Percentiles rank a stretch among this genome's conserved stretches.
Conservation (phyloP, 169 alveolate genomes). For the Eimeria sp. region DNA sequence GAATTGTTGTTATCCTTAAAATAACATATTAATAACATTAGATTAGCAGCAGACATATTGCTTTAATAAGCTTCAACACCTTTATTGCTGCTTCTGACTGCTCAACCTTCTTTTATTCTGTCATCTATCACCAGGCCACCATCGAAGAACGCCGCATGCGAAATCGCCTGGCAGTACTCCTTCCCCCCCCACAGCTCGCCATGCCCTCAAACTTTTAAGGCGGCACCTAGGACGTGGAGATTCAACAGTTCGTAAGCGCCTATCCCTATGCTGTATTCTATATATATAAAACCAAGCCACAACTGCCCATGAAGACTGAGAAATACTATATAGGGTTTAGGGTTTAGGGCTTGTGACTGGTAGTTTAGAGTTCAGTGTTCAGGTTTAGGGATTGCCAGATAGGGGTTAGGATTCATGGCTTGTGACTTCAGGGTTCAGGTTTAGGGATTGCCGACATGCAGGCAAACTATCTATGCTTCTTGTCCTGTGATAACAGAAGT, state of each 20-base stretch:
- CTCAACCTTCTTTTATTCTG: no score
- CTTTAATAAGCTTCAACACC: not conserved
- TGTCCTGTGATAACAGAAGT: constrained; percentile 20
- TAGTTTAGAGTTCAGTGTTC: no score
- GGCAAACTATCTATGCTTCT: not conserved
- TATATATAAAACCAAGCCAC: not conserved
- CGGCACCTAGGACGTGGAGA: not conserved
- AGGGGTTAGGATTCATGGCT: no score
- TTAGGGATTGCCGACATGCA: not conserved
- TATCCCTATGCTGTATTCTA: not conserved
- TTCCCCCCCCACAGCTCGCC: not conserved
- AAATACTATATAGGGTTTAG: no score
- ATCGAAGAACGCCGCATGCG: not conserved
- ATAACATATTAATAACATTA: no score
- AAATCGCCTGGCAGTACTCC: not conserved
- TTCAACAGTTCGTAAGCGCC: constrained; percentile 6
- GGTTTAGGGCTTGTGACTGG: no score
- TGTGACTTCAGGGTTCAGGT: no score
- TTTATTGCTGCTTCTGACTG: not conserved
- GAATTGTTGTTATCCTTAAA: no score
- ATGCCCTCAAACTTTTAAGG: not conserved
- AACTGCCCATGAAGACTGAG: not conserved
- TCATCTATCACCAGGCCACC: not conserved
- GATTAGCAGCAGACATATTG: no score
- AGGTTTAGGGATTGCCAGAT: not conserved